Evolutionary conservation across 345 rosid species (phyloP).

Genomic region (Microthlaspi erraticum): DNA sequence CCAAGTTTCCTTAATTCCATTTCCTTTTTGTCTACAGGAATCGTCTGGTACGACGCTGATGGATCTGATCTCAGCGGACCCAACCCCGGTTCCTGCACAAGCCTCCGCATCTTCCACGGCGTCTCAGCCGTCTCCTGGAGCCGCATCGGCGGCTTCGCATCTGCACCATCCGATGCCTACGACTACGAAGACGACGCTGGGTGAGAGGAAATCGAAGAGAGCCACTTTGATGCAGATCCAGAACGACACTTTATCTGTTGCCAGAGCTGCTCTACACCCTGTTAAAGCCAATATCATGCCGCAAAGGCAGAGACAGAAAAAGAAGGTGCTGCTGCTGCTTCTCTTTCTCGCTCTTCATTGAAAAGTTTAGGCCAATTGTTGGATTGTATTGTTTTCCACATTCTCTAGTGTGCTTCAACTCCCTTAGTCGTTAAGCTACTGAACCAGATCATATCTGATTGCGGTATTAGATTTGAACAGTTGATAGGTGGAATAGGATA

Average conservation of each 20-base stretch:
- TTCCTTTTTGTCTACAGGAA: slow-evolving; percentile 51
- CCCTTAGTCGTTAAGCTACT: not conserved
- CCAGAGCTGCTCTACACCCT: slow-evolving; percentile 81
- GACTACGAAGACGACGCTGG: slow-evolving; percentile 62
- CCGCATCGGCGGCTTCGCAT: slow-evolving; percentile 35
- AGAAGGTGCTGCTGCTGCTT: slow-evolving; percentile 55
- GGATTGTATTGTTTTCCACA: not conserved
- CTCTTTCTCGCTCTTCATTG: slow-evolving; percentile 1
- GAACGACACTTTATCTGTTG: slow-evolving; percentile 87
- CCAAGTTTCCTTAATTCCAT: slow-evolving; percentile 13
- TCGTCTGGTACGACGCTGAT: slow-evolving; percentile 89
- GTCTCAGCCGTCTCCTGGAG: slow-evolving; percentile 38
- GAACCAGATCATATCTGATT: not conserved
- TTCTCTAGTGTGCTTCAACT: slow-evolving; percentile 3
- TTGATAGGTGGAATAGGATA: slow-evolving; percentile 4
- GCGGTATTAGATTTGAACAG: slow-evolving; percentile 5
- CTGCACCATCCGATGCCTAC: slow-evolving; percentile 50
- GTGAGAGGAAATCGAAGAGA: slow-evolving; percentile 87
- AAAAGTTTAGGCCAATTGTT: slow-evolving; percentile 11
- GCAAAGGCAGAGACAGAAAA: slow-evolving; percentile 69
- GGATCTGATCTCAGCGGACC: slow-evolving; percentile 99
- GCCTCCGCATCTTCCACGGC: slow-evolving; percentile 46
- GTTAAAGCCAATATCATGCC: slow-evolving; percentile 76
- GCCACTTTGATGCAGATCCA: slow-evolving; percentile 90
- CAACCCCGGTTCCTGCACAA: slow-evolving; percentile 54